Evolutionary conservation across 768 basidiomycete species (phyloP).

Genomic region (Suillus weaverae): DNA sequence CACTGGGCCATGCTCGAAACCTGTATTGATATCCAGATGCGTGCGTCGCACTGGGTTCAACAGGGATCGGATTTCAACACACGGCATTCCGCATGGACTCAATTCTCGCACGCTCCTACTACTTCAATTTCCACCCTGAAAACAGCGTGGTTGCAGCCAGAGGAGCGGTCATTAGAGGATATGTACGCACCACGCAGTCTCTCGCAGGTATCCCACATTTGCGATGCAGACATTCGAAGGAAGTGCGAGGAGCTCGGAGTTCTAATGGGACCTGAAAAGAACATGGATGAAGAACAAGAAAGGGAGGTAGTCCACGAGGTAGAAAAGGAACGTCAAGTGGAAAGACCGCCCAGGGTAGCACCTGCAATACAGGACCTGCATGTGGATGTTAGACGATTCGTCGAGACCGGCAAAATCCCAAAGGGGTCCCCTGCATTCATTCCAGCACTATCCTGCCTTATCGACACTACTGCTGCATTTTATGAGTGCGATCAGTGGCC

Average conservation of each 20-base stretch:
- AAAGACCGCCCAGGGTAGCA: conserved; percentile 33
- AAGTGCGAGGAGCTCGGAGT: conserved; percentile 20
- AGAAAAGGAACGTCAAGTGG: conserved; percentile 41
- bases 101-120: conserved; percentile 6
- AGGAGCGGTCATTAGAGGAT: conserved; percentile 39
- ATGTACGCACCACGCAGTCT: conserved; percentile 27
- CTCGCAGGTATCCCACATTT: background rate
- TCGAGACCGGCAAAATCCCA: conserved; percentile 30
- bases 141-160: conserved; percentile 41
- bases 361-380: conserved; percentile 26
- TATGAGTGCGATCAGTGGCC: conserved; percentile 13
- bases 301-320: conserved; percentile 47
- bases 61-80: conserved; percentile 30
- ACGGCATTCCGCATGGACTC: conserved; percentile 20
- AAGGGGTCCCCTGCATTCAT: too few species aligned
- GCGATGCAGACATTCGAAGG: conserved; percentile 11
- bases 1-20: conserved; percentile 48
- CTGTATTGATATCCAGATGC: conserved; percentile 40
- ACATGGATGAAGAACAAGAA: conserved; percentile 51
- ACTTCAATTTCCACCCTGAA: conserved; percentile 5
- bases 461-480: conserved; percentile 13
- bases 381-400: conserved; percentile 22
- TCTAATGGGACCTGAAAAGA: conserved; percentile 13
- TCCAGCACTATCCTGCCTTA: too few species aligned
- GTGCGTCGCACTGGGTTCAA: conserved; percentile 43